phyloP scores from a whole-genome alignment of 2,329 filamentous ascomycete species.

The Paramyrothecium sp. region DNA sequence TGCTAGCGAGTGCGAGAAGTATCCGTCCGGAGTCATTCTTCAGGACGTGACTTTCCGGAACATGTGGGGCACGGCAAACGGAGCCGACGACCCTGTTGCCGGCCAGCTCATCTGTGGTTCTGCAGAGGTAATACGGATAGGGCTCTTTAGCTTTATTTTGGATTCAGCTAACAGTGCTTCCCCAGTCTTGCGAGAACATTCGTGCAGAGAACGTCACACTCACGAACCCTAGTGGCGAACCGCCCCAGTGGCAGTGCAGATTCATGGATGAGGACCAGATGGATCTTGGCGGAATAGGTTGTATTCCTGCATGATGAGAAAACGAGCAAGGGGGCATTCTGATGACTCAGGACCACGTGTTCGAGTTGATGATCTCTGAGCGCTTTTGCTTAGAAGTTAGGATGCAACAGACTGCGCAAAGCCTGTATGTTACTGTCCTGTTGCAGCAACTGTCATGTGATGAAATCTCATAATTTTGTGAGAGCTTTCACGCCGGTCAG shows the following conservation, averaged over 20 bases:
- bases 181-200: constrained; percentile 42
- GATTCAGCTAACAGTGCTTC: background rate
- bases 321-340: too few relatives aligned
- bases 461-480: too few relatives aligned
- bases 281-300: too few relatives aligned
- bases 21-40: constrained; percentile 11
- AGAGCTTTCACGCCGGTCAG: too few relatives aligned
- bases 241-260: constrained; percentile 39
- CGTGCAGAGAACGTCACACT: constrained; percentile 43
- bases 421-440: too few relatives aligned
- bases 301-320: too few relatives aligned
- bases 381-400: too few relatives aligned
- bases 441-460: too few relatives aligned
- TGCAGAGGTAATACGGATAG: constrained; percentile 10
- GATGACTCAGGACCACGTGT: too few relatives aligned
- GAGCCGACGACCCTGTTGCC: constrained; percentile 16
- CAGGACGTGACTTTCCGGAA: constrained; percentile 19
- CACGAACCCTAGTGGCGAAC: constrained; percentile 42
- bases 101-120: constrained; percentile 20
- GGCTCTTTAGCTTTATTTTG: too few relatives aligned
- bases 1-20: constrained; percentile 4
- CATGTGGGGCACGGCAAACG: constrained; percentile 17
- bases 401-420: too few relatives aligned
- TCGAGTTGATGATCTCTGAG: too few relatives aligned
- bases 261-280: constrained; percentile 25